Base-by-base conservation (phyloP, 306 rosid species). In the Carpinus fangiana region DNA sequence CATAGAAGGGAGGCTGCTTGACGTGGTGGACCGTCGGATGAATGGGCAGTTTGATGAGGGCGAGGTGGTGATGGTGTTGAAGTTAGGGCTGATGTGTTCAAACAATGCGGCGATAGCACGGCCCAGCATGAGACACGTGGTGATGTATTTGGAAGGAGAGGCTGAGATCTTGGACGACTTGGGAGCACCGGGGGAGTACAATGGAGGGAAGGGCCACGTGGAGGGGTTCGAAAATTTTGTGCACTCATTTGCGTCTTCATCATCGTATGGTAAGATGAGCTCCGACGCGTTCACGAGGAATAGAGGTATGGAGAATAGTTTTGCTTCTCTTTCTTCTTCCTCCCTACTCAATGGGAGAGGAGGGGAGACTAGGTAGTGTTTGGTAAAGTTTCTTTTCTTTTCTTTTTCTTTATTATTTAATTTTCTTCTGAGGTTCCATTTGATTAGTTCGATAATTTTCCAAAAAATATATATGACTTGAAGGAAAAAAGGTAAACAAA, bases 71-170 rank as follows among this genome's bases (percentile, higher is more conserved):
- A 50, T 83, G 85, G 89, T 91, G 71, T 41, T 91, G 85, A 90
- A 91, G 74, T 11, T 93, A 77, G 98, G 98, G 21, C 60, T 93
- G 62, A 76, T 91, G 61, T 90, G 98, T 26, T 93, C 97, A 34
- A 82, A 80, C 72, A 86, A 86, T 79, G 77, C 10, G 28, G 80
- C 88, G 3, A 36, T 26, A 62, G 82, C 56, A 2, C 86, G 98
- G 88, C 97, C 97, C 12, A 85, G 43, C 48, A 88, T 88, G 93
- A 87, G 92, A 69, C 88, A 80, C 67, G 86, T 90, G 12, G 75
- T 91, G 82, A 89, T 89, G 87, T 83, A 76, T 70, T 81, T 93
- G 83, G 95, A 91, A 13, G 95, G 97, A 7, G 95, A 93, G 74
- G 61, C 80, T 23, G 84, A 77, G 47, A 53, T 91, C 12, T 82